Conservation (phyloP, 495 filamentous ascomycete genomes). For the Thermothielavioides terrestris region DNA sequence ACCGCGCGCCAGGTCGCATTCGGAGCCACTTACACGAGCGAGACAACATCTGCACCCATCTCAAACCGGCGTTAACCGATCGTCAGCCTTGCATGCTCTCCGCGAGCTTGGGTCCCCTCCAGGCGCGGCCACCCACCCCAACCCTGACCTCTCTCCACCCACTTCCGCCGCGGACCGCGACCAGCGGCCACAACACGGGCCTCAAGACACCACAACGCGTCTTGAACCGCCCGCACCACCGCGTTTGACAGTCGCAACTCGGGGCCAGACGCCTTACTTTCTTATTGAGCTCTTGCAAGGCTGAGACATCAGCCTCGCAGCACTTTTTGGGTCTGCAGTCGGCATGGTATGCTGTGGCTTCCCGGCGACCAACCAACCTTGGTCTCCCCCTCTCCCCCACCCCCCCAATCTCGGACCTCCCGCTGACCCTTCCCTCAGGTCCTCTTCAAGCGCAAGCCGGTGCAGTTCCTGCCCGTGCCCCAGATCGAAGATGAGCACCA, state of each 20-base stretch:
- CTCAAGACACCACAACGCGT: conserved; percentile 19
- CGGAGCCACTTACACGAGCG: neutral
- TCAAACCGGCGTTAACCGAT: neutral
- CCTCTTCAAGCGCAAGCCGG: conserved; percentile 90
- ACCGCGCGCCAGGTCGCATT: neutral
- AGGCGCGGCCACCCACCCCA: conserved; percentile 17
- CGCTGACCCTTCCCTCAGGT: conserved; percentile 50
- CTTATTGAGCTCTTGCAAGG: conserved; percentile 17
- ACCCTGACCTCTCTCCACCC: conserved; percentile 26
- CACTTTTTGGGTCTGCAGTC: conserved; percentile 14
- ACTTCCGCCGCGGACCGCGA: conserved; percentile 26
- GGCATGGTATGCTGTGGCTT: conserved; percentile 23
- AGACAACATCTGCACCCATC: neutral
- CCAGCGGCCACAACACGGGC: conserved; percentile 22
- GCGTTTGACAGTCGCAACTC: conserved; percentile 1
- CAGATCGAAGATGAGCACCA: conserved; percentile 68
- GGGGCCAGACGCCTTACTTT: neutral
- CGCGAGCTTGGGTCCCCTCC: conserved; percentile 7
- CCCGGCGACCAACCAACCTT: neutral
- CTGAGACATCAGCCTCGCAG: conserved; percentile 36
- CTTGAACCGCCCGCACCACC: conserved; percentile 11
- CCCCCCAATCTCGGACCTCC: too few species aligned
- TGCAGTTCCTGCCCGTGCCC: conserved; percentile 68
- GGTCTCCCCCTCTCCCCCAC: too few species aligned
- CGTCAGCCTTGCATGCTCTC: conserved; percentile 11